Percentiles rank a stretch among this genome's conserved stretches.
Evolutionary conservation across 768 basidiomycete genomes (phyloP).

Genomic region (Asterophora lycoperdoides): DNA sequence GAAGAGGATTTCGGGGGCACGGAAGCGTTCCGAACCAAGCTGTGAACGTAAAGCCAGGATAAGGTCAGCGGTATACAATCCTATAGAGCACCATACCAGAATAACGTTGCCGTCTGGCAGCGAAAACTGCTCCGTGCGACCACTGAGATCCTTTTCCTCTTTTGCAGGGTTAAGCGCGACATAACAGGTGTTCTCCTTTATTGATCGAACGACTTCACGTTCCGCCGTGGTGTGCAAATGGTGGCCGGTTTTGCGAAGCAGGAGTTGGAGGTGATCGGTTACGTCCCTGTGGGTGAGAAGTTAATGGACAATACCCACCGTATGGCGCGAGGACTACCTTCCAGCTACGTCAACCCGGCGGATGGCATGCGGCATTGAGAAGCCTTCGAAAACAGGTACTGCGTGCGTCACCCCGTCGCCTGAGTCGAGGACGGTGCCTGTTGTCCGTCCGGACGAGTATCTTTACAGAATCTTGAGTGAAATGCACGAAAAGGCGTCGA

Average conservation of each 20-base stretch:
- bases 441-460: constrained; percentile 97
- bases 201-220: constrained; percentile 92
- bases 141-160: constrained; percentile 87
- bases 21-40: constrained; percentile 94
- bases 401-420: constrained; percentile 99
- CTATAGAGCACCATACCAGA: constrained; percentile 47
- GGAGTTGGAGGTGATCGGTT: constrained; percentile 91
- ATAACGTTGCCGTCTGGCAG: constrained; percentile 94
- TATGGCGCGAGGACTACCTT: constrained; percentile 48
- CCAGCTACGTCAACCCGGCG: constrained; percentile 95
- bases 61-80: constrained; percentile 14
- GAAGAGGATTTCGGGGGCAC: constrained; percentile 96
- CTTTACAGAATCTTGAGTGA: constrained; percentile 37
- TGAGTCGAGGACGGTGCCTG: constrained; percentile 98
- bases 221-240: constrained; percentile 96
- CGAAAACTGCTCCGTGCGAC: constrained; percentile 82
- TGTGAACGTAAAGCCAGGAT: constrained; percentile 27
- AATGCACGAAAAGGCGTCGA: constrained; percentile 6
- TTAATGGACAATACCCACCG: constrained; percentile 10
- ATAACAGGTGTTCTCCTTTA: constrained; percentile 99
- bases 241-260: constrained; percentile 91
- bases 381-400: constrained; percentile 98
- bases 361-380: constrained; percentile 98
- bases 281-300: constrained; percentile 66
- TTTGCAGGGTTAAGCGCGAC: constrained; percentile 88